Evolutionary conservation across 192 early-diverging fungal genomes (phyloP).

Genomic region (Dissophora globulifera): DNA sequence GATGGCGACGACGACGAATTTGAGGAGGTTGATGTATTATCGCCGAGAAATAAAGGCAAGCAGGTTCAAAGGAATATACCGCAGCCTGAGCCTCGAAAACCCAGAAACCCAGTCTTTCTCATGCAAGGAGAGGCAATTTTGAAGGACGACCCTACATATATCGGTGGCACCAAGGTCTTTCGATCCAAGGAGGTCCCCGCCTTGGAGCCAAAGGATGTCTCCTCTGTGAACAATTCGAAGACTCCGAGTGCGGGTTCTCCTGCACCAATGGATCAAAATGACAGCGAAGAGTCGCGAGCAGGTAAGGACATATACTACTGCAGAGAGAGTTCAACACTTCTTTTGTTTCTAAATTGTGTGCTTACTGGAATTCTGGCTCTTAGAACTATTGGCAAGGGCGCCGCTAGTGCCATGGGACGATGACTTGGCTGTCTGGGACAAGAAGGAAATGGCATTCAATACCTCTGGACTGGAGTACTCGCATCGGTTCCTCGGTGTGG

Average conservation of each 20-base stretch:
- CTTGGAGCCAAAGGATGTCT: neutral
- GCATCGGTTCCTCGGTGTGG: conserved; percentile 73
- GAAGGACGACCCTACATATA: conserved; percentile 37
- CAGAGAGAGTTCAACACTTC: no score
- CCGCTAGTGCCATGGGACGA: conserved; percentile 73
- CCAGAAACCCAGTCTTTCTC: conserved; percentile 34
- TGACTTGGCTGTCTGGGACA: conserved; percentile 75
- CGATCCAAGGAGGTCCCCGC: neutral
- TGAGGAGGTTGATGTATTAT: conserved; percentile 52
- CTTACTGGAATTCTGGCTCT: no score
- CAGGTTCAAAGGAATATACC: neutral
- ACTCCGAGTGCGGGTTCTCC: conserved; percentile 4
- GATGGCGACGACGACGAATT: conserved; percentile 58
- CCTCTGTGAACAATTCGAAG: neutral
- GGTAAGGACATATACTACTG: no score
- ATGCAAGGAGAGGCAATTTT: conserved; percentile 47
- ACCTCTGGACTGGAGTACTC: conserved; percentile 66
- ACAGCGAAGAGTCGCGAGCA: conserved; percentile 21
- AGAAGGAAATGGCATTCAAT: conserved; percentile 67
- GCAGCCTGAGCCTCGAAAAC: neutral
- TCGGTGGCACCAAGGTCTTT: conserved; percentile 15
- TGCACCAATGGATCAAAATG: conserved; percentile 5
- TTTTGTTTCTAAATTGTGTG: no score
- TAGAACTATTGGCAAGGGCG: conserved; percentile 64
- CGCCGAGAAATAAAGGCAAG: conserved; percentile 28